A percentile compares a stretch with the other conserved stretches of the same genome.
These are phyloP conservation scores for Glonium stellatum DNA, from an alignment of 495 filamentous ascomycete genomes.

Conservation along the genomic window DNA sequence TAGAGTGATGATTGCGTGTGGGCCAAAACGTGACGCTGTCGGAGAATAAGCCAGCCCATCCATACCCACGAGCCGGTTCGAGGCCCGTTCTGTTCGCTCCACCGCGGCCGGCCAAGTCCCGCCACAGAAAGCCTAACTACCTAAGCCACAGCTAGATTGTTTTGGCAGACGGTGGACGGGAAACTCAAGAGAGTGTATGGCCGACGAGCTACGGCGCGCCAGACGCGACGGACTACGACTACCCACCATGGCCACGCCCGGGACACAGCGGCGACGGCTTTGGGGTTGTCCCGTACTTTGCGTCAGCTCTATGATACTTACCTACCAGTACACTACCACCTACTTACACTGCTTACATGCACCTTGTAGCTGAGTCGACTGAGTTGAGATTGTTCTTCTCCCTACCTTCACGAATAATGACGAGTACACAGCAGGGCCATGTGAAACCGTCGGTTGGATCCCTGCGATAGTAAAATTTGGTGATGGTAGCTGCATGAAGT, in stretches of 20 bases:
- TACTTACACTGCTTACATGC: too few species aligned
- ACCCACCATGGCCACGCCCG: too few species aligned
- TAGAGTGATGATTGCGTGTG: background rate
- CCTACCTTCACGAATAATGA: background rate
- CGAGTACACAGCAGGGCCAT: background rate
- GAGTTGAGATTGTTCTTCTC: too few species aligned
- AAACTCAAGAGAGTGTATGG: background rate
- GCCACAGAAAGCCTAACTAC: background rate
- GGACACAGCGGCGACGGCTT: too few species aligned
- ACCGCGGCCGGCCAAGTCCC: background rate
- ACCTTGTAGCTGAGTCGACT: too few species aligned
- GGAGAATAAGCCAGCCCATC: background rate
- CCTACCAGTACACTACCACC: too few species aligned
- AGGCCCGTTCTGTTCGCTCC: background rate
- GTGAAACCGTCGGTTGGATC: background rate
- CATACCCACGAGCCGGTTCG: background rate
- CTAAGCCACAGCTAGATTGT: background rate
- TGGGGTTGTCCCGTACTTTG: too few species aligned
- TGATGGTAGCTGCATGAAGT: background rate
- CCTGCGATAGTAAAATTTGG: background rate
- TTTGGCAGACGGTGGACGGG: background rate
- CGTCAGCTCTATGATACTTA: too few species aligned
- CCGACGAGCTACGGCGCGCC: background rate
- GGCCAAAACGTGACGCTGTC: background rate
- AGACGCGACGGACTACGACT: too few species aligned